Evolutionary conservation across 2,329 filamentous ascomycete genomes (phyloP), one percentile per base, ranked within the genome.

Genomic region (Sordariomycetes sp.): DNA sequence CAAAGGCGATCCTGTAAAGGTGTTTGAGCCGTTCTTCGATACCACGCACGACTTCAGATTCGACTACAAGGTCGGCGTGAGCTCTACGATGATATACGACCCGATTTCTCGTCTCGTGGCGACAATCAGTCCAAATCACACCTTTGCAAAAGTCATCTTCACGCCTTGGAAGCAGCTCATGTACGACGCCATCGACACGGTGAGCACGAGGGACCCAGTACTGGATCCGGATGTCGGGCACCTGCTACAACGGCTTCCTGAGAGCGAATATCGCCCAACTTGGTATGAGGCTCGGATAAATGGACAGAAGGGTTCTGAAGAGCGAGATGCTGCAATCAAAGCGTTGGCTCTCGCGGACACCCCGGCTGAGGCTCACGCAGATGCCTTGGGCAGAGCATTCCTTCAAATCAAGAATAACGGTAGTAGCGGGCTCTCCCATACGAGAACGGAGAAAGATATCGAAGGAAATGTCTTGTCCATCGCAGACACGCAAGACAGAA

Each of bases 61-160:
- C 14, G 12, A 14, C 8, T 11, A 17, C 25, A 19, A 24, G 6
- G 32, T 27, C 9, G 32, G 32, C 21, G 32, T 27, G 4, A 9
- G 21, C 6, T 24, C 24, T 4, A 19, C 19, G 9, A 9, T 34
- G 32, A n/a, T 34, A n/a, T 34, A 34, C 16, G 33, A 35, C 24
- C 12, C 33, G n/a, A 14, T 35, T 7, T 15, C 16, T 4, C 33
- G 33, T 9, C 6, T 21, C 11, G 14, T 35, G 6, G 24, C 10
- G 6, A 35, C 26, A 6, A 6, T 35, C 7, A 14, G 19, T 16
- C 33, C 33, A 6, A 20, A 35, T 16, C 24, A 35, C 12, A 19
- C 23, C 9, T 35, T 24, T 24, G 23, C 9, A n/a, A 35, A 35
- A 26, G 19, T 14, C 12, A 11, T 14, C 16, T 28, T 18, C 19